These are phyloP conservation scores for Alternaria solani DNA, from an alignment of 2,329 filamentous ascomycete species.

Conservation along the genomic window DNA sequence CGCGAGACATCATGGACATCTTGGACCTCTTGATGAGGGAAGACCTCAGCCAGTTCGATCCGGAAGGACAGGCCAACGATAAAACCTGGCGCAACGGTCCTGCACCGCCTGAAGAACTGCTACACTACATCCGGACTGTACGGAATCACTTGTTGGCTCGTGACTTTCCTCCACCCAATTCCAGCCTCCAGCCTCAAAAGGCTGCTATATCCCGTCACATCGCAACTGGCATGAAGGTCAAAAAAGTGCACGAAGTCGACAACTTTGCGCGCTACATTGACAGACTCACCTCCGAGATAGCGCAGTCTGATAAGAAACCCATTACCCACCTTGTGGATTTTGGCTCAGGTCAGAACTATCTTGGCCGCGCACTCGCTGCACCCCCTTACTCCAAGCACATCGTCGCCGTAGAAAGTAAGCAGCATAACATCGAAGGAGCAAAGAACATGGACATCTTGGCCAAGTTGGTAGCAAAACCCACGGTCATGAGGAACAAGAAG, in stretches of 20 bases:
- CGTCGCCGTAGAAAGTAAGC: constrained; percentile 87
- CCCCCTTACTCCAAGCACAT: constrained; percentile 86
- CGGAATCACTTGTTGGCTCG: constrained; percentile 73
- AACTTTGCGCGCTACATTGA: constrained; percentile 89
- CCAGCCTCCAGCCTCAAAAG: constrained; percentile 49
- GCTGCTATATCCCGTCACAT: constrained; percentile 73
- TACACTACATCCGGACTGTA: constrained; percentile 76
- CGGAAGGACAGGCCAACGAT: constrained; percentile 5
- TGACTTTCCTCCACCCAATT: constrained; percentile 58
- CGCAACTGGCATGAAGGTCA: constrained; percentile 90
- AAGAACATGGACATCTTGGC: constrained; percentile 85
- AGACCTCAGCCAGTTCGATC: constrained; percentile 63
- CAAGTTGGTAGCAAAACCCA: constrained; percentile 75
- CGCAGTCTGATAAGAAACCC: constrained; percentile 36
- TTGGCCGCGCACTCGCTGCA: constrained; percentile 85
- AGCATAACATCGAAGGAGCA: constrained; percentile 86
- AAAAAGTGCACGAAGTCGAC: constrained; percentile 93
- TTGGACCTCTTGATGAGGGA: constrained; percentile 83
- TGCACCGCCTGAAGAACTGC: constrained; percentile 63
- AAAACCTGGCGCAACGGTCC: constrained; percentile 54
- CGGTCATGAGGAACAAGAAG: constrained; percentile 84
- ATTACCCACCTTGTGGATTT: constrained; percentile 95
- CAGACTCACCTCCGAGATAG: constrained; percentile 66
- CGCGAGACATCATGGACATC: constrained; percentile 75
- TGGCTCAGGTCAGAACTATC: constrained; percentile 95